Conservation (phyloP, 371 early-diverging fungal species). For the Rhizopus stolonifer region DNA sequence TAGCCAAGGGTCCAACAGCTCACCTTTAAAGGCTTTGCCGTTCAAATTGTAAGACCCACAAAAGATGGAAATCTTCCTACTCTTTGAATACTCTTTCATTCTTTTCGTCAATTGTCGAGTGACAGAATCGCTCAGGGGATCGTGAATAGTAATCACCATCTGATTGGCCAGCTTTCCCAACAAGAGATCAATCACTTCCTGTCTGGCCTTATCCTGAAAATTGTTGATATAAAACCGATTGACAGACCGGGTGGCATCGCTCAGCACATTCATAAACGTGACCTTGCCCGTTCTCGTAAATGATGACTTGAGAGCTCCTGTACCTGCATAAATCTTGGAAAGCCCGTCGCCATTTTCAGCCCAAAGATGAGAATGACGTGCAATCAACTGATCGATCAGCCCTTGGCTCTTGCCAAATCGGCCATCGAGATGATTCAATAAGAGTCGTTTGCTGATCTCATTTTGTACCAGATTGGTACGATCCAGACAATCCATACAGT, state of each 20-base stretch:
- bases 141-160: constrained; percentile 52
- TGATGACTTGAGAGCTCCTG: constrained; percentile 94
- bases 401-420: constrained; percentile 2
- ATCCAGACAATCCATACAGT: constrained; percentile 98
- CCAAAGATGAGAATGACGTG: constrained; percentile 78
- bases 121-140: constrained; percentile 64
- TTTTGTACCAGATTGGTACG: constrained; percentile 77
- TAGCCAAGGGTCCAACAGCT: constrained; percentile 70
- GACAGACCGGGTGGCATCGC: constrained; percentile 91
- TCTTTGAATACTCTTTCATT: constrained; percentile 55
- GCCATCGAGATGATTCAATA: constrained; percentile 37
- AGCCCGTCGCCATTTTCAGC: constrained; percentile 95
- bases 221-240: constrained; percentile 92
- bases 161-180: constrained; percentile 67
- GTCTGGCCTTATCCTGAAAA: constrained; percentile 88
- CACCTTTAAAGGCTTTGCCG: constrained; percentile 70
- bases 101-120: constrained; percentile 51
- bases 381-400: constrained; percentile 27
- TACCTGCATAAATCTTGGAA: constrained; percentile 96
- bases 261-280: constrained; percentile 80
- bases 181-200: constrained; percentile 87
- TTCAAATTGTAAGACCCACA: constrained; percentile 92
- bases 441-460: constrained; percentile 50
- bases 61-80: constrained; percentile 60
- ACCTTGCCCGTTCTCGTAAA: constrained; percentile 90